Evolutionary conservation across 306 rosid genomes (phyloP).

Genomic region (Nissolia schottii): DNA sequence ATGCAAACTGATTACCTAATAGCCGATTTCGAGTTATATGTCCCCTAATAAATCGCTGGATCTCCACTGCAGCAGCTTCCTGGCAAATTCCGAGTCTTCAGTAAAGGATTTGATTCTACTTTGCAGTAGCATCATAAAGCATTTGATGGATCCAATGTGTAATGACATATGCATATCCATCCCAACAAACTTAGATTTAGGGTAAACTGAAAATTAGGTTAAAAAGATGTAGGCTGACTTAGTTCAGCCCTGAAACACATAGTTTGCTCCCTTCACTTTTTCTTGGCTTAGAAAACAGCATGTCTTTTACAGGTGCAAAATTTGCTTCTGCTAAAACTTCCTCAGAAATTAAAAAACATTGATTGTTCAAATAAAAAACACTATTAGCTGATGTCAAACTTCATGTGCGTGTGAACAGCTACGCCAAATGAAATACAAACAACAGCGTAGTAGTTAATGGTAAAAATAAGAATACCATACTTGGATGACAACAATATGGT

Average conservation of each 20-base stretch:
- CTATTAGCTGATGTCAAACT: background rate
- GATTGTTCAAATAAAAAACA: background rate
- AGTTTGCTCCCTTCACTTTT: background rate
- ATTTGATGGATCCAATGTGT: background rate
- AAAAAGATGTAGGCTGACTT: background rate
- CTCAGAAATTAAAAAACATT: background rate
- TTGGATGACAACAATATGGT: conserved; percentile 41
- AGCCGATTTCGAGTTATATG: conserved; percentile 47
- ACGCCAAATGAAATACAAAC: background rate
- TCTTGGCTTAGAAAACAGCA: background rate
- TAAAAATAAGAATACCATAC: conserved; percentile 41
- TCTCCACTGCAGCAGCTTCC: conserved; percentile 45
- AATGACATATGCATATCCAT: background rate
- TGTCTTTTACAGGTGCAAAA: background rate
- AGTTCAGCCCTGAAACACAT: background rate
- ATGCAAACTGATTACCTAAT: conserved; percentile 43
- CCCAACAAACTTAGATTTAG: background rate
- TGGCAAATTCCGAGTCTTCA: conserved; percentile 25
- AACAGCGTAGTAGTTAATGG: background rate
- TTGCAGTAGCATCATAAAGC: background rate
- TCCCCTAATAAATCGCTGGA: conserved; percentile 66
- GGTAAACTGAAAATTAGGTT: background rate
- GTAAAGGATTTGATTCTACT: background rate
- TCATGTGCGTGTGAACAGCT: background rate
- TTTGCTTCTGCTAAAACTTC: background rate